phyloP scores from a whole-genome alignment of 306 rosid genomes.

The Prunus fruticosa region DNA sequence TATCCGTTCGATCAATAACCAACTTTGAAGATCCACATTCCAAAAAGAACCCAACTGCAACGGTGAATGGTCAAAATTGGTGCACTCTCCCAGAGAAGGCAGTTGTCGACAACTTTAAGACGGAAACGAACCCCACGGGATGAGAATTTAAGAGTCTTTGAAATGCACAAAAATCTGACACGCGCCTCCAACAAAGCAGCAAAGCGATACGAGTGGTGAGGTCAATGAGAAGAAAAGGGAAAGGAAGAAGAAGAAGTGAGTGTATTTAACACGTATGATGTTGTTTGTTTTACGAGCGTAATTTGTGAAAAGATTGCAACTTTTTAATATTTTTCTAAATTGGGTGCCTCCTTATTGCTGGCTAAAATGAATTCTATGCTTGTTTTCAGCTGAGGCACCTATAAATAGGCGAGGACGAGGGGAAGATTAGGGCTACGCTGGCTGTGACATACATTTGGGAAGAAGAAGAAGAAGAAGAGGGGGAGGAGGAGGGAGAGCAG shows the following conservation, averaged over 20 bases:
- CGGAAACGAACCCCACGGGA: neutral
- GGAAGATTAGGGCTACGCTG: constrained; percentile 15
- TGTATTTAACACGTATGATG: neutral
- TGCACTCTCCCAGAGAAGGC: neutral
- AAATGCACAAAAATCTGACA: neutral
- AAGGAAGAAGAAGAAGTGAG: neutral
- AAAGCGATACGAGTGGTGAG: neutral
- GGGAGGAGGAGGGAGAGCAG: neutral
- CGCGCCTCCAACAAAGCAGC: constrained; percentile 15
- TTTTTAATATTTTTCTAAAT: neutral
- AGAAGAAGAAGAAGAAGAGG: neutral
- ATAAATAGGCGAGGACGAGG: neutral
- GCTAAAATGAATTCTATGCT: neutral
- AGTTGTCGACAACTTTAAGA: neutral
- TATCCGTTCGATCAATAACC: neutral
- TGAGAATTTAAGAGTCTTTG: neutral
- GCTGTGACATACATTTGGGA: constrained; percentile 14
- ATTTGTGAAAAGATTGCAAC: neutral
- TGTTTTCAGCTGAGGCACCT: neutral
- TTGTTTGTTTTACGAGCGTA: neutral
- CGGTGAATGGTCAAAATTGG: too few relatives aligned
- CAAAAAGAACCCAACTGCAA: neutral
- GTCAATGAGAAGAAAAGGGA: too few relatives aligned
- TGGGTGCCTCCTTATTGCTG: neutral
- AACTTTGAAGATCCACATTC: neutral